Evolutionary conservation across 345 rosid species (phyloP), one percentile per base, ranked within the genome.

Genomic region (Dipteronia dyeriana): DNA sequence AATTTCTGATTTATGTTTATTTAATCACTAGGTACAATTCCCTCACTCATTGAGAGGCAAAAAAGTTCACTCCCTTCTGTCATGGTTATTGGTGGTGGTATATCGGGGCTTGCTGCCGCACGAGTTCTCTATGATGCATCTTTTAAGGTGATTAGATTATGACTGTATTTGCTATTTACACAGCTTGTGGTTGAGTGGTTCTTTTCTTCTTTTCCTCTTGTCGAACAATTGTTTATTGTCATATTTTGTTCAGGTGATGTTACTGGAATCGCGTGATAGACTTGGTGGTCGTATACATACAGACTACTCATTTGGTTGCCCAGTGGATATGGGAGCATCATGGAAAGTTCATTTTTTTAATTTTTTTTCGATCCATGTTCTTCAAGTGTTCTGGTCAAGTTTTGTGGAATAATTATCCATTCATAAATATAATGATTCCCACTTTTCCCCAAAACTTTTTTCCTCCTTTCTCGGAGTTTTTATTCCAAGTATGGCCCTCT

Each of bases 211-310:
- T 57, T 45, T 69, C 70, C 53, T 31, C 43, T 29, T 47, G 45
- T 49, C 3, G 9, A 38, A 29, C 20, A 13, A 34, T 51, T 2
- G 22, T 29, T 22, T 43, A 41, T 64, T 25, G 5, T 64, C 54
- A 26, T 43, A 23, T 78, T n/a, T 74, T 80, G 16, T 65, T 25
- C 69, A 92, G 97, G 98, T 94, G 68, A 81, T 82, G 60, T 78
- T 94, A 80, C 87, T 90, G 34, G 98, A 95, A 84, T 95, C 98
- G 41, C 88, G 97, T 1, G 86, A 92, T 75, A 86, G 98, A 82
- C 87, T 92, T 76, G 98, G 98, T 75, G 98, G 98, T 45, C 97
- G 97, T 1, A 90, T 92, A 70, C 92, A 91, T 76, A 95, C 98
- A 2, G 97, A 95, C 84, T 89, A 90, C 79, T 88, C 98, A 9